phyloP scores from a whole-genome alignment of 305 asterid species.

The Striga hermonthica region DNA sequence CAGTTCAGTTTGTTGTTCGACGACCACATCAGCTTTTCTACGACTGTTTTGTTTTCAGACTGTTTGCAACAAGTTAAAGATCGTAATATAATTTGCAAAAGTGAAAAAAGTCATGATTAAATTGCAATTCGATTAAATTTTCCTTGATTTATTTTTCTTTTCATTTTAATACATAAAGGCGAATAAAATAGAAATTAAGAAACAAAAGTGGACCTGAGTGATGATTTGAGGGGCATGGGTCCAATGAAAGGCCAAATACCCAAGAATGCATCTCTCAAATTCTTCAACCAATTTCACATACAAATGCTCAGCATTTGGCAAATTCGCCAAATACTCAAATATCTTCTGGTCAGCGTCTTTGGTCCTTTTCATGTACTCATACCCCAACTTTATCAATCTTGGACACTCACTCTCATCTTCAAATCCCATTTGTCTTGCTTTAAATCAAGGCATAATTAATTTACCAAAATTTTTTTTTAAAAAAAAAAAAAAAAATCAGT shows the following conservation, averaged over 20 bases:
- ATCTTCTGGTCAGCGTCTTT: slow-evolving; percentile 58
- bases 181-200: not conserved
- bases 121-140: no score
- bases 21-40: no score
- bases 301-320: slow-evolving; percentile 47
- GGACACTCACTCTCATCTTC: slow-evolving; percentile 72
- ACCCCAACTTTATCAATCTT: slow-evolving; percentile 45
- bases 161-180: not conserved
- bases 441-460: not conserved
- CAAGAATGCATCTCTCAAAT: slow-evolving; percentile 82
- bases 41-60: no score
- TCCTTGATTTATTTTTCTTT: no score
- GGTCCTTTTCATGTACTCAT: slow-evolving; percentile 65
- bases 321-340: slow-evolving; percentile 55
- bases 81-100: no score
- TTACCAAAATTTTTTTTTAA: no score
- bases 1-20: no score
- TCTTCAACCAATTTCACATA: slow-evolving; percentile 72
- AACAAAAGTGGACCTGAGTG: slow-evolving; percentile 43
- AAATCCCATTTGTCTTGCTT: slow-evolving; percentile 80
- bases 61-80: no score
- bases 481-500: not conserved
- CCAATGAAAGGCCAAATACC: slow-evolving; percentile 89
- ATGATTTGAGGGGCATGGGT: slow-evolving; percentile 61
- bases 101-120: no score